Evolutionary conservation across 1,284 basidiomycete genomes (phyloP).

Genomic region (Farysia itapuensis): DNA sequence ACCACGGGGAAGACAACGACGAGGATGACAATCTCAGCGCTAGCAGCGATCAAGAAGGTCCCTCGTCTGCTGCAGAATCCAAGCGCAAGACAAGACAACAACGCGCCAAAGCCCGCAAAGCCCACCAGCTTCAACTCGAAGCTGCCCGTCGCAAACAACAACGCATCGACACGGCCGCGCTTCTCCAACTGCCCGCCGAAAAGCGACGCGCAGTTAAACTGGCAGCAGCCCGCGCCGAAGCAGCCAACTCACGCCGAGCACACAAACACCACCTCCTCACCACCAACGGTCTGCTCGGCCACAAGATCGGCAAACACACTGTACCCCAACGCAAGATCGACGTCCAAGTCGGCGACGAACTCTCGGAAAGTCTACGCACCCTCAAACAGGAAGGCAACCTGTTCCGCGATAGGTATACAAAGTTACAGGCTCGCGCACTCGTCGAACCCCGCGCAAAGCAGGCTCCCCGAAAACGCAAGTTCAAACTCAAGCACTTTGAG

Average conservation of each 20-base stretch:
- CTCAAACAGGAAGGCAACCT: slow-evolving; percentile 91
- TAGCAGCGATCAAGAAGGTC: slow-evolving; percentile 2
- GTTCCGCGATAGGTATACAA: slow-evolving; percentile 84
- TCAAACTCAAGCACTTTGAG: slow-evolving; percentile 26
- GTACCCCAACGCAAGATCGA: slow-evolving; percentile 60
- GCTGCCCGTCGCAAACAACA: slow-evolving; percentile 24
- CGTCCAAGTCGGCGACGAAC: slow-evolving; percentile 88
- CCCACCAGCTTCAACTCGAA: slow-evolving; percentile 6
- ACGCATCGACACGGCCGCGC: slow-evolving; percentile 23
- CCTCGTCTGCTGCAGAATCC: slow-evolving; percentile 4
- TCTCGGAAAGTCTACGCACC: slow-evolving; percentile 80
- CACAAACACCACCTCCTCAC: slow-evolving; percentile 21
- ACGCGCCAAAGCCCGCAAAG: slow-evolving; percentile 26
- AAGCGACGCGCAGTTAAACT: slow-evolving; percentile 17
- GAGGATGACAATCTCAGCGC: slow-evolving; percentile 6
- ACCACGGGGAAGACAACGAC: slow-evolving; percentile 3
- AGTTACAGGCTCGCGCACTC: slow-evolving; percentile 75
- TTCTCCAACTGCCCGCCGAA: slow-evolving; percentile 33
- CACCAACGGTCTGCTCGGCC: slow-evolving; percentile 35
- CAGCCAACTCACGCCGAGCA: slow-evolving; percentile 15
- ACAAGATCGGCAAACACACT: slow-evolving; percentile 36
- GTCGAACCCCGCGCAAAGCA: slow-evolving; percentile 69
- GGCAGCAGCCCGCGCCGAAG: slow-evolving; percentile 16
- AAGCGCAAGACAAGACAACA: slow-evolving; percentile 47
- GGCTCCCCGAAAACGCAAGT: slow-evolving; percentile 5